Conservation (phyloP, 257 asterid species). For the Solanum pinnatisectum region DNA sequence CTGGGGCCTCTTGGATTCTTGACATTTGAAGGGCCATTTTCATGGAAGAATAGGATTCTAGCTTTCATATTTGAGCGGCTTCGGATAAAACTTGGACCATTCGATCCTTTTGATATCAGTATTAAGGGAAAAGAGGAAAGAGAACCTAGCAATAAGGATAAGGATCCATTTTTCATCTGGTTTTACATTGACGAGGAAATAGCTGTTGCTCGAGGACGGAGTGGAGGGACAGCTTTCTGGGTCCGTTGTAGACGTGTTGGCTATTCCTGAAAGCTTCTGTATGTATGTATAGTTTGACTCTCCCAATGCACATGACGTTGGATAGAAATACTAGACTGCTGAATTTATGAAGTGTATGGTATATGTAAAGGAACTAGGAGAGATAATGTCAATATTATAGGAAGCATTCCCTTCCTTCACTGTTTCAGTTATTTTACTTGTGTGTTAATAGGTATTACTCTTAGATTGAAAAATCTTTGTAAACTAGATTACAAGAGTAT, state of each 20-base stretch:
- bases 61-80: slow-evolving; percentile 68
- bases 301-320: neutral
- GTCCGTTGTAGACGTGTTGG: slow-evolving; percentile 51
- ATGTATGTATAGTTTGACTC: neutral
- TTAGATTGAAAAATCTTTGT: neutral
- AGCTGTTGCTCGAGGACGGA: slow-evolving; percentile 90
- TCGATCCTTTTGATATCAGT: slow-evolving; percentile 56
- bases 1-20: slow-evolving; percentile 66
- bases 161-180: slow-evolving; percentile 85
- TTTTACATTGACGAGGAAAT: slow-evolving; percentile 85
- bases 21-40: slow-evolving; percentile 75
- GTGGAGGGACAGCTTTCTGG: slow-evolving; percentile 98
- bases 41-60: slow-evolving; percentile 79
- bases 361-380: neutral
- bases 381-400: neutral
- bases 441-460: neutral
- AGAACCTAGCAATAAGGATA: slow-evolving; percentile 60
- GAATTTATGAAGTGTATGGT: neutral
- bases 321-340: neutral
- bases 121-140: slow-evolving; percentile 60
- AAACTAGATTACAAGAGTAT: neutral
- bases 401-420: neutral
- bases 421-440: neutral
- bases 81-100: slow-evolving; percentile 68
- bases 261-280: slow-evolving; percentile 4